These are phyloP conservation scores for Chlamydomonas eustigma DNA, from an alignment of 139 green algal genomes.

Conservation along the genomic window DNA sequence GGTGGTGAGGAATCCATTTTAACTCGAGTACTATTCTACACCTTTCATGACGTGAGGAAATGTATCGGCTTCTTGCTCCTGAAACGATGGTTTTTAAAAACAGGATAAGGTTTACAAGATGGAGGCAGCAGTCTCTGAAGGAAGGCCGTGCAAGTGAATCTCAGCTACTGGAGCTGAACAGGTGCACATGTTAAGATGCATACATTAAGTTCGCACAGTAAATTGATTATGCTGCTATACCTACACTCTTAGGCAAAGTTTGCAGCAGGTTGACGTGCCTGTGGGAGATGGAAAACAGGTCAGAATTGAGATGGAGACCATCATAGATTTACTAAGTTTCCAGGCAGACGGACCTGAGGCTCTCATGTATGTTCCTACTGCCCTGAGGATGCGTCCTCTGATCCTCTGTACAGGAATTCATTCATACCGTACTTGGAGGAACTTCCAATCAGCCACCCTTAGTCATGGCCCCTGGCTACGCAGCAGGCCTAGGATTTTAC, in stretches of 20 bases:
- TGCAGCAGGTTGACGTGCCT: not conserved
- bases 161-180: not conserved
- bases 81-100: not conserved
- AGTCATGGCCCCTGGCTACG: slow-evolving; percentile 7
- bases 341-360: not conserved
- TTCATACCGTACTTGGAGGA: not conserved
- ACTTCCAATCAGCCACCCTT: not conserved
- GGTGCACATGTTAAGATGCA: too few relatives aligned
- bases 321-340: not conserved
- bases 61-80: too few relatives aligned
- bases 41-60: too few relatives aligned
- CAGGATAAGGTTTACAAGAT: not conserved
- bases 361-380: not conserved
- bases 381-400: not conserved
- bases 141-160: not conserved
- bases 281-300: not conserved
- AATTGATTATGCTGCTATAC: not conserved
- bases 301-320: not conserved
- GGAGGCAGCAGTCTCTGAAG: slow-evolving; percentile 1
- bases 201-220: too few relatives aligned
- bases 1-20: too few relatives aligned
- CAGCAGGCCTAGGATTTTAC: slow-evolving; percentile 7
- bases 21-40: too few relatives aligned
- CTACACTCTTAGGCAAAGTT: not conserved
- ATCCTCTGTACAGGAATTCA: not conserved